phyloP scores from a whole-genome alignment of 257 asterid genomes.

The Agastache rugosa region DNA sequence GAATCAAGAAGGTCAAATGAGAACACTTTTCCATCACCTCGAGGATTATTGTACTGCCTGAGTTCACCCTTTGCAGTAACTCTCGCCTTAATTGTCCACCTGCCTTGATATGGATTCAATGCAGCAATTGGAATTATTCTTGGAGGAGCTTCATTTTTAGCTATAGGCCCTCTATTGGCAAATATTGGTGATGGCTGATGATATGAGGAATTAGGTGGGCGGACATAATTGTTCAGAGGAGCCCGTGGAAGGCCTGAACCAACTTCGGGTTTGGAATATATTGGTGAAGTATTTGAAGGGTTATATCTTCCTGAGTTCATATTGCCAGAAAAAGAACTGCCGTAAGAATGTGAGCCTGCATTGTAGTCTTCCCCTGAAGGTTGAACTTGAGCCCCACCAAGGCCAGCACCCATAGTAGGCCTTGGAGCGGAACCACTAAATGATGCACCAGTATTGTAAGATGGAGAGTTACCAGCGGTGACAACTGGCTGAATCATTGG shows the following conservation, averaged over 20 bases:
- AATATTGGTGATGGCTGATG: slow-evolving; percentile 69
- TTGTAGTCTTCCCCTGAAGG: slow-evolving; percentile 43
- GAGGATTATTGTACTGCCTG: slow-evolving; percentile 68
- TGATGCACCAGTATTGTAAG: slow-evolving; percentile 44
- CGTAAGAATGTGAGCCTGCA: slow-evolving; percentile 49
- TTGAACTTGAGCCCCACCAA: slow-evolving; percentile 49
- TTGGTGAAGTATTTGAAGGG: slow-evolving; percentile 43
- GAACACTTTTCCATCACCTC: slow-evolving; percentile 94
- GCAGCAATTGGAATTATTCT: slow-evolving; percentile 85
- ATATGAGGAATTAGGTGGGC: slow-evolving; percentile 64
- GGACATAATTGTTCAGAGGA: slow-evolving; percentile 58
- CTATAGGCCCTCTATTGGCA: slow-evolving; percentile 83
- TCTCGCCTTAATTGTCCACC: slow-evolving; percentile 96
- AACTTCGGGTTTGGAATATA: slow-evolving; percentile 52
- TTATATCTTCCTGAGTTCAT: slow-evolving; percentile 49
- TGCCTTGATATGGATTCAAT: slow-evolving; percentile 80
- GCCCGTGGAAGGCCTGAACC: slow-evolving; percentile 53
- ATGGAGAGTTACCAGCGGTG: slow-evolving; percentile 31
- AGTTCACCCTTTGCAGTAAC: slow-evolving; percentile 84
- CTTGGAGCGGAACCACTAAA: slow-evolving; percentile 36
- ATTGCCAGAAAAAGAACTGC: slow-evolving; percentile 49
- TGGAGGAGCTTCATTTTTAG: slow-evolving; percentile 80
- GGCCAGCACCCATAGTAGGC: slow-evolving; percentile 52
- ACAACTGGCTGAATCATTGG: slow-evolving; percentile 51
- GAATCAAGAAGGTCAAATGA: slow-evolving; percentile 94